Conservation (phyloP, 306 rosid species). For the Phaseolus lunatus region DNA sequence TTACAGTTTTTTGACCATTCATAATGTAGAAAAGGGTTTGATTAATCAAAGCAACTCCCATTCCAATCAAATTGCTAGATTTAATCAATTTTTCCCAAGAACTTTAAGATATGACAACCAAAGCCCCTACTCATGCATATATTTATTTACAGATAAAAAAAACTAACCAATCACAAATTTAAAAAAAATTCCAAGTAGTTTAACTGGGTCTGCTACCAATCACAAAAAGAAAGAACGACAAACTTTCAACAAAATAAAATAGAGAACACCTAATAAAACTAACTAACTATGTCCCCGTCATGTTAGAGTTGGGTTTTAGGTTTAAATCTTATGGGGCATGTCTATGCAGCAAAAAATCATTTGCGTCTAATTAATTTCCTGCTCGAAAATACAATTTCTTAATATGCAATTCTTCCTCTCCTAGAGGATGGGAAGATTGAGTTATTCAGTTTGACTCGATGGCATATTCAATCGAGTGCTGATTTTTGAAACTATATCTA, state of each 20-base stretch:
- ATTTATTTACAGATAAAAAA: not conserved
- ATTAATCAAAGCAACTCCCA: too few relatives aligned
- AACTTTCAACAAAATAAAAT: not conserved
- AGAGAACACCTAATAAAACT: not conserved
- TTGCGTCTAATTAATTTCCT: not conserved
- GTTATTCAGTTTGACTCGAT: not conserved
- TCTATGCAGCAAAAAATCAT: not conserved
- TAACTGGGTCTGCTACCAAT: not conserved
- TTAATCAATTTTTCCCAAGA: conserved; percentile 41
- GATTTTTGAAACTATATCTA: not conserved
- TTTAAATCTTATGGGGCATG: not conserved
- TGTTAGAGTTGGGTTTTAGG: not conserved
- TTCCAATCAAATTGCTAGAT: conserved; percentile 48
- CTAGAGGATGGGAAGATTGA: not conserved
- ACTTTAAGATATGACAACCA: not conserved
- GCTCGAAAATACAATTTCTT: not conserved
- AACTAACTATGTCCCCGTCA: not conserved
- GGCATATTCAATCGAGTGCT: conserved; percentile 38
- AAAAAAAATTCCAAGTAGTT: not conserved
- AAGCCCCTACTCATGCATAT: conserved; percentile 44
- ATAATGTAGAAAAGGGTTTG: too few relatives aligned
- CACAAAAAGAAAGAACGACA: too few relatives aligned
- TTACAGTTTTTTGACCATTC: not conserved
- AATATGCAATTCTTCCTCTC: not conserved
- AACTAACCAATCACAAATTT: not conserved